Conservation (phyloP, 306 rosid species). For the Castanea crenata region DNA sequence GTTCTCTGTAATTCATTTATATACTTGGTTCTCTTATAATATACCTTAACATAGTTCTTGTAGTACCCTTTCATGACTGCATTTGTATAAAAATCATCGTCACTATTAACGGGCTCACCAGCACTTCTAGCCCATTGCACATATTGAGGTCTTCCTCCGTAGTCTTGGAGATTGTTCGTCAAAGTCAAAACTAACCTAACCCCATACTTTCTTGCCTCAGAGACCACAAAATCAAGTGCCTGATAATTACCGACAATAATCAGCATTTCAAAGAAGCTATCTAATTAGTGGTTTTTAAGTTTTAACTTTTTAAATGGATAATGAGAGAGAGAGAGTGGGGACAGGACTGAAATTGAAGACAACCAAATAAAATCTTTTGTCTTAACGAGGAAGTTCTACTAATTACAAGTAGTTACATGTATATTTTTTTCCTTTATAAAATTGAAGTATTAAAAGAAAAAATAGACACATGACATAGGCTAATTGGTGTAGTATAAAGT, state of each 20-base stretch:
- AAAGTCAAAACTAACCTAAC: constrained; percentile 44
- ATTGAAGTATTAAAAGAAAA: too few species aligned
- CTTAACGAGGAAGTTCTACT: accelerated
- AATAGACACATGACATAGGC: too few species aligned
- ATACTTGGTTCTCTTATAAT: background rate
- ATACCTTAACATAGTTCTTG: constrained; percentile 43
- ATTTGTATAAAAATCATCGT: constrained; percentile 51
- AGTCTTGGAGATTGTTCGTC: constrained; percentile 47
- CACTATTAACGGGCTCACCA: constrained; percentile 26
- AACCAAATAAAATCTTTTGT: too few species aligned
- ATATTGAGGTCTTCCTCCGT: constrained; percentile 59
- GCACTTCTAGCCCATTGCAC: constrained; percentile 49
- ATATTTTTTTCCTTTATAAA: too few species aligned
- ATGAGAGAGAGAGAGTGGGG: too few species aligned
- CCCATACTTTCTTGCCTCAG: constrained; percentile 47
- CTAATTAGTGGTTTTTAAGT: too few species aligned
- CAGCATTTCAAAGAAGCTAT: background rate
- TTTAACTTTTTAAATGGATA: too few species aligned
- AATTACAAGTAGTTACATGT: too few species aligned
- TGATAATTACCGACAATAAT: background rate
- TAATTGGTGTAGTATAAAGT: too few species aligned
- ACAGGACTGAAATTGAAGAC: accelerated
- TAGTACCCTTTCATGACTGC: constrained; percentile 34
- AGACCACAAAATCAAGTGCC: constrained; percentile 56
- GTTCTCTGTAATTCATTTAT: background rate